Conservation (phyloP, 352 stramenopile species). For the Pythium scleroteichum region DNA sequence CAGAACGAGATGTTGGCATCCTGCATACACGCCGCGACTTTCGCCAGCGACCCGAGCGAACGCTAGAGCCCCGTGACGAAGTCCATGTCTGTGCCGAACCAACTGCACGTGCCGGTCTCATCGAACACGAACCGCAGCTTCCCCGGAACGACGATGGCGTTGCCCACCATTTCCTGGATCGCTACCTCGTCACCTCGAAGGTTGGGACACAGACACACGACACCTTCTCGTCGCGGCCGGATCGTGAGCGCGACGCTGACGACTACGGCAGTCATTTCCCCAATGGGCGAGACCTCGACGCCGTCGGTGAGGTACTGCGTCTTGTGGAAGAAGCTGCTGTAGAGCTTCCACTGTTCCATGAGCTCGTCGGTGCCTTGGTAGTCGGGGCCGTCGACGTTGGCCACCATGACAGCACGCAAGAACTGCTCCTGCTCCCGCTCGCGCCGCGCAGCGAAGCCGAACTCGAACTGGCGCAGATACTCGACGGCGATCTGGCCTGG, state of each 20-base stretch:
- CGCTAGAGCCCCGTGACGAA: slow-evolving; percentile 49
- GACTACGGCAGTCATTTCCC: slow-evolving; percentile 49
- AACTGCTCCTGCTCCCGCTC: slow-evolving; percentile 45
- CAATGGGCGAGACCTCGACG: slow-evolving; percentile 35
- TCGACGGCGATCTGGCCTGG: slow-evolving; percentile 44
- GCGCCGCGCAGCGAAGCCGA: not conserved
- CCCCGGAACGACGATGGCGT: slow-evolving; percentile 38
- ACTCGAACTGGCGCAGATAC: slow-evolving; percentile 58
- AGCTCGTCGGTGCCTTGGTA: slow-evolving; percentile 52
- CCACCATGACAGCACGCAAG: slow-evolving; percentile 52
- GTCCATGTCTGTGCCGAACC: slow-evolving; percentile 63
- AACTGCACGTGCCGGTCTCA: slow-evolving; percentile 37
- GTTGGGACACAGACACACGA: slow-evolving; percentile 46
- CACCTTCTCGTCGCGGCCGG: slow-evolving; percentile 37
- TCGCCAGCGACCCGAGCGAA: slow-evolving; percentile 44
- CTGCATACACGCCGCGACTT: slow-evolving; percentile 42
- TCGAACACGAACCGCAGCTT: slow-evolving; percentile 65
- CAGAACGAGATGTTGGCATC: slow-evolving; percentile 50
- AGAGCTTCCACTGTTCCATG: slow-evolving; percentile 54
- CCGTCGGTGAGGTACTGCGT: slow-evolving; percentile 36
- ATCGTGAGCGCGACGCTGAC: slow-evolving; percentile 45
- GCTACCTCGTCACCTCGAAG: slow-evolving; percentile 41
- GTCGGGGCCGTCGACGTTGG: slow-evolving; percentile 44
- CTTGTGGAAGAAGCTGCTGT: slow-evolving; percentile 41
- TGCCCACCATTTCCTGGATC: slow-evolving; percentile 51